phyloP scores from a whole-genome alignment of 768 basidiomycete genomes.

The Vararia minispora region DNA sequence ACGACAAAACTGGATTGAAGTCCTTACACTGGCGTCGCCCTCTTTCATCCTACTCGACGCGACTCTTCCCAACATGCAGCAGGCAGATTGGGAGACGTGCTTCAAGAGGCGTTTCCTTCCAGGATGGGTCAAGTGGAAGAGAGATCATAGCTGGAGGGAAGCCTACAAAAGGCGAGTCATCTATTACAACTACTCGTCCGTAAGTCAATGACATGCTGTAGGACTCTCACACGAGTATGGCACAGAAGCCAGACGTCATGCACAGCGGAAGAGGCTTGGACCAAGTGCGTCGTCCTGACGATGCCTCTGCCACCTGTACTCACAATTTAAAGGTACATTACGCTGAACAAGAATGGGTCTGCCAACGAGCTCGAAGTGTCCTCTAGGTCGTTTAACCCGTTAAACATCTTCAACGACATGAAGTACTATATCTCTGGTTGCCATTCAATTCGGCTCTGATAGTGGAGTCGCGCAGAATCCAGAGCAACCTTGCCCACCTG shows the following conservation, averaged over 20 bases:
- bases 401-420: constrained; percentile 60
- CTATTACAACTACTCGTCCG: constrained; percentile 4
- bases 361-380: constrained; percentile 60
- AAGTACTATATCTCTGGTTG: constrained; percentile 34
- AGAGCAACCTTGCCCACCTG: constrained; percentile 57
- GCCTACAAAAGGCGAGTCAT: constrained; percentile 50
- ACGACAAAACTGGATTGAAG: constrained; percentile 71
- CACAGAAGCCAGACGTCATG: constrained; percentile 62
- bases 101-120: constrained; percentile 65
- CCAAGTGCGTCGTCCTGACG: constrained; percentile 42
- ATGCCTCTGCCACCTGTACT: neutral
- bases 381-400: constrained; percentile 58
- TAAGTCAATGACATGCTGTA: constrained; percentile 19
- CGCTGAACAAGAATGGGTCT: constrained; percentile 64
- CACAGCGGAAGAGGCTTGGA: constrained; percentile 75
- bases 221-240: constrained; percentile 52
- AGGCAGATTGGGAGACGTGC: constrained; percentile 65
- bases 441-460: constrained; percentile 3
- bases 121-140: constrained; percentile 65
- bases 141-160: constrained; percentile 50
- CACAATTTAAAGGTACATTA: constrained; percentile 43
- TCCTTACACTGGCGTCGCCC: constrained; percentile 50
- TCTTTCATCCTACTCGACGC: constrained; percentile 56
- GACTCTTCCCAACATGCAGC: constrained; percentile 55
- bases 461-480: constrained; percentile 31